Conservation (phyloP, 768 basidiomycete genomes). For the Boletus pseudo-olivaceus region DNA sequence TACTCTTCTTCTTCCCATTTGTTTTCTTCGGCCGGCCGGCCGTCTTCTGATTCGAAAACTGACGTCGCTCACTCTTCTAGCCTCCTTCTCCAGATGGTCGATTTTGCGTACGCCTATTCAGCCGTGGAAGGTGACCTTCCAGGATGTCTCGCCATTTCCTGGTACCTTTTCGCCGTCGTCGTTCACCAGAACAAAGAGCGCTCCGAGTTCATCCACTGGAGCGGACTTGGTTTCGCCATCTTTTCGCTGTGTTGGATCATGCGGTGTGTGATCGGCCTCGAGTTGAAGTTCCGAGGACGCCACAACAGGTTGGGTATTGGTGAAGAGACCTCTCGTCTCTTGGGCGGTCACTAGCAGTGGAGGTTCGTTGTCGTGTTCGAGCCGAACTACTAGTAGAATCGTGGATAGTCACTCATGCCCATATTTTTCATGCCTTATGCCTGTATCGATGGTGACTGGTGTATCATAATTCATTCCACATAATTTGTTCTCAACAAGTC, state of each 20-base stretch:
- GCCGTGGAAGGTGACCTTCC: slow-evolving; percentile 64
- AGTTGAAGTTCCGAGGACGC: slow-evolving; percentile 33
- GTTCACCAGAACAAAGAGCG: slow-evolving; percentile 41
- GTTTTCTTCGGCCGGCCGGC: neutral
- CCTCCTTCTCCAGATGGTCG: slow-evolving; percentile 55
- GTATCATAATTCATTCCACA: slow-evolving; percentile 13
- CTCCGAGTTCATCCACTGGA: slow-evolving; percentile 63
- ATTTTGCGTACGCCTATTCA: slow-evolving; percentile 65
- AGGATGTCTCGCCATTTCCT: slow-evolving; percentile 63
- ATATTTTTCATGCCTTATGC: slow-evolving; percentile 5
- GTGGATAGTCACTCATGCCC: slow-evolving; percentile 6
- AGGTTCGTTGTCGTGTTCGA: neutral
- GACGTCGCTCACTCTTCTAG: slow-evolving; percentile 20
- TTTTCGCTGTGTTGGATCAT: slow-evolving; percentile 61
- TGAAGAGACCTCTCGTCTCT: slow-evolving; percentile 31
- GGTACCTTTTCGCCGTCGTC: slow-evolving; percentile 65
- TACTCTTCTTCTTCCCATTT: neutral
- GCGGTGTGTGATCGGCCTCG: slow-evolving; percentile 47
- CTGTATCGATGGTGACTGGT: neutral
- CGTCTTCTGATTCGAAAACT: neutral
- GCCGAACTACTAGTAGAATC: neutral
- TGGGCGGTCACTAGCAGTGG: slow-evolving; percentile 23
- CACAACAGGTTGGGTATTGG: slow-evolving; percentile 32
- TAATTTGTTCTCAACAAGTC: slow-evolving; percentile 12
- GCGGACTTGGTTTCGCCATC: slow-evolving; percentile 59